phyloP scores from a whole-genome alignment of 139 green algal species.

The Astrephomene gubernaculifera region DNA sequence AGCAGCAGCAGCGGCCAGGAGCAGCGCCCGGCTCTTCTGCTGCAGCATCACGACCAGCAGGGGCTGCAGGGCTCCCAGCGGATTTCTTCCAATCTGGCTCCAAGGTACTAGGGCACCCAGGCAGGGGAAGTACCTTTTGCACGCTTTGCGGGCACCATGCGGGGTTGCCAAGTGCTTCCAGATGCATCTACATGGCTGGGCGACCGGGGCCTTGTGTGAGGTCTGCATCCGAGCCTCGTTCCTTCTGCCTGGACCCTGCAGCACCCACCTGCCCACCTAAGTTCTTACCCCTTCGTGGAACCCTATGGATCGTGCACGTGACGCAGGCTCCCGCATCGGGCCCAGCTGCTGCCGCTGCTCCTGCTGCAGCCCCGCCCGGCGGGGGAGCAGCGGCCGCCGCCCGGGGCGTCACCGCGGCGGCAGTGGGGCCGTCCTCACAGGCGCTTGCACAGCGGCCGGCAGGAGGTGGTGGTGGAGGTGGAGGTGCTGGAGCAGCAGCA shows the following conservation, averaged over 20 bases:
- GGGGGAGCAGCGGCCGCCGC: background rate
- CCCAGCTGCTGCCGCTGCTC: no score
- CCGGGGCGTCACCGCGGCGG: background rate
- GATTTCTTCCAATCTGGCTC: slow-evolving; percentile 49
- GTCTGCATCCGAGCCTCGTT: no score
- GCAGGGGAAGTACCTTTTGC: no score
- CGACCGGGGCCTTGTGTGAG: no score
- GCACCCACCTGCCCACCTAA: no score
- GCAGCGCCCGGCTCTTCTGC: background rate
- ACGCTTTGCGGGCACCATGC: no score
- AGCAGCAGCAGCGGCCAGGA: background rate
- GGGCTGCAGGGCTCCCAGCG: slow-evolving; percentile 31
- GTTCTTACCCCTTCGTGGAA: no score
- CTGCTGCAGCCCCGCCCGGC: background rate
- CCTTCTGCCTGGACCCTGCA: no score
- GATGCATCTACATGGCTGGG: no score
- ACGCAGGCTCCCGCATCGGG: no score
- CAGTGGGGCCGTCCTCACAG: slow-evolving; percentile 11
- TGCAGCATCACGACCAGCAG: background rate
- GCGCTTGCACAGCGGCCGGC: background rate
- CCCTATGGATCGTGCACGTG: no score
- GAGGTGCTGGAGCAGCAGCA: background rate
- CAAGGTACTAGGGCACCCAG: background rate
- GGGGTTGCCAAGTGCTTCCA: no score
- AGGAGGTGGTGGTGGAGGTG: background rate